These are phyloP conservation scores for Spongospora subterranea DNA, from an alignment of 208 protist species.

Conservation along the genomic window DNA sequence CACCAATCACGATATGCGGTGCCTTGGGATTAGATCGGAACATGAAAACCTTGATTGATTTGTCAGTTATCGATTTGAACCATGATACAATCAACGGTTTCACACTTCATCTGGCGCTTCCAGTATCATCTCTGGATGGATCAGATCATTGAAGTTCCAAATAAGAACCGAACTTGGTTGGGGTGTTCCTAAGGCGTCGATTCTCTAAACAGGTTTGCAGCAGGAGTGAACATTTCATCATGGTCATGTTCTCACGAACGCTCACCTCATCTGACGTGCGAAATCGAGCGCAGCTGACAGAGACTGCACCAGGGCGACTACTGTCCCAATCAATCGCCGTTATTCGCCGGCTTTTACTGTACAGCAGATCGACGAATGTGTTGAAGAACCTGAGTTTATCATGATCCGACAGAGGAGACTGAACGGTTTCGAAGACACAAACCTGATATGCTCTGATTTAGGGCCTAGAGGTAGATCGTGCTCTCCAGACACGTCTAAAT, in stretches of 20 bases:
- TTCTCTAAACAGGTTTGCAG: neutral
- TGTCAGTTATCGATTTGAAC: neutral
- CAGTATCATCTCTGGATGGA: conserved; percentile 52
- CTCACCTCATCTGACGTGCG: neutral
- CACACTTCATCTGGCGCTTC: conserved; percentile 27
- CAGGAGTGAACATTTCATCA: too few species aligned
- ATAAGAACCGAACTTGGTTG: conserved; percentile 49
- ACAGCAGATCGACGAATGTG: conserved; percentile 46
- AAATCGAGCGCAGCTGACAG: conserved; percentile 35
- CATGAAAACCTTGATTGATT: neutral
- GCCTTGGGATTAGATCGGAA: conserved; percentile 44
- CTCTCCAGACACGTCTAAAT: neutral
- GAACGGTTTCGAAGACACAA: neutral
- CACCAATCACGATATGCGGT: conserved; percentile 20
- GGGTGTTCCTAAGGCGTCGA: neutral
- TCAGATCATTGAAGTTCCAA: conserved; percentile 56
- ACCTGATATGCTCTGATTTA: conserved; percentile 30
- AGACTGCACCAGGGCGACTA: neutral
- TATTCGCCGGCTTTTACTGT: conserved; percentile 14
- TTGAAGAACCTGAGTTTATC: conserved; percentile 45
- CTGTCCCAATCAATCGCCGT: conserved; percentile 43
- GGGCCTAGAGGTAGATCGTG: neutral
- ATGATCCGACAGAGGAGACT: neutral
- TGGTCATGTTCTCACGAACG: conserved; percentile 1
- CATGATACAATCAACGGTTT: neutral